Evolutionary conservation across 768 basidiomycete genomes (phyloP).

Genomic region (Leucogyrophana mollusca): DNA sequence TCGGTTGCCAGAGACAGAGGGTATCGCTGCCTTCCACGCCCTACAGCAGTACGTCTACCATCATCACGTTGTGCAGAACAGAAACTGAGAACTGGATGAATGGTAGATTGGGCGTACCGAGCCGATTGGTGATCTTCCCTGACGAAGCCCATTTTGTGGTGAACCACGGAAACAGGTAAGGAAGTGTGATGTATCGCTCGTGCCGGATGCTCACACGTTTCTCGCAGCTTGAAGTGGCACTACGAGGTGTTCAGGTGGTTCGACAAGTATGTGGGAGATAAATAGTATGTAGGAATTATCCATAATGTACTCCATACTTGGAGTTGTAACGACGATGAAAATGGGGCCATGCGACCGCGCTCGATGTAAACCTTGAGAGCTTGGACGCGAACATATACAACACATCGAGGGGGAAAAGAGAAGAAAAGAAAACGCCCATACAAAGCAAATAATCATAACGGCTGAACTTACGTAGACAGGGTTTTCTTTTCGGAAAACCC

Average conservation of each 20-base stretch:
- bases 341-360: too few relatives aligned
- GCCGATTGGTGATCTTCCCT: constrained; percentile 80
- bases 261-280: constrained; percentile 55
- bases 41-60: constrained; percentile 65
- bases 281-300: constrained; percentile 2
- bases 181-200: too few relatives aligned
- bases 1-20: constrained; percentile 81
- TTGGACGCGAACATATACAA: neutral
- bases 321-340: too few relatives aligned
- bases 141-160: constrained; percentile 94
- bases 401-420: too few relatives aligned
- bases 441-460: neutral
- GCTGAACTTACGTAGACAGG: too few relatives aligned
- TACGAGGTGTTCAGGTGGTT: constrained; percentile 94
- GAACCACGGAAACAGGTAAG: constrained; percentile 72
- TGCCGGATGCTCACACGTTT: too few relatives aligned
- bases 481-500: too few relatives aligned
- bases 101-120: constrained; percentile 73
- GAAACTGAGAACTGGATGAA: too few relatives aligned
- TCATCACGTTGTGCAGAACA: too few relatives aligned
- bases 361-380: too few relatives aligned
- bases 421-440: neutral
- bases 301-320: neutral
- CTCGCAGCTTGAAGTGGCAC: constrained; percentile 94
- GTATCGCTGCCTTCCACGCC: constrained; percentile 83